Conservation (phyloP, 768 basidiomycete species). For the Sutorius australiensis region DNA sequence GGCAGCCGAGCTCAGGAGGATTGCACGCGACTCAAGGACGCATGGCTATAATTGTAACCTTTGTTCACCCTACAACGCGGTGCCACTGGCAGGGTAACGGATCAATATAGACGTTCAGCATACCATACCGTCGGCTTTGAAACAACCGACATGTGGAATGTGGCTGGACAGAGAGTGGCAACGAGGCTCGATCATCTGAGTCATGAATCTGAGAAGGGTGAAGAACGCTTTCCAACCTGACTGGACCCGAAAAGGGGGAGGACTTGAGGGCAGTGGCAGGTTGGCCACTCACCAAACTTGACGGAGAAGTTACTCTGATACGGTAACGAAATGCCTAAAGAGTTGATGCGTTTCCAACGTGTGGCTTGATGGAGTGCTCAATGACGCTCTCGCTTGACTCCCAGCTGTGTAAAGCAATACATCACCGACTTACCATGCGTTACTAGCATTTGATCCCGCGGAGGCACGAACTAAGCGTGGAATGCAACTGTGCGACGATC, state of each 20-base stretch:
- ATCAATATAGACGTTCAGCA: background rate
- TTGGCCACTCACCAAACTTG: background rate
- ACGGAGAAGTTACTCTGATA: background rate
- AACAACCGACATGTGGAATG: background rate
- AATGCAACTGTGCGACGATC: background rate
- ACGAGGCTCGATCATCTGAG: background rate
- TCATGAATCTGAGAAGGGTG: background rate
- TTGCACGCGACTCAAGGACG: background rate
- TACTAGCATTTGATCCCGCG: background rate
- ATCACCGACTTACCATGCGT: background rate
- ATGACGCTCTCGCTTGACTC: background rate
- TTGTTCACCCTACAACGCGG: conserved; percentile 1
- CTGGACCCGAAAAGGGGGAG: background rate
- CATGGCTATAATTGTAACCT: background rate
- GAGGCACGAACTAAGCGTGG: background rate
- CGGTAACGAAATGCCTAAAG: background rate
- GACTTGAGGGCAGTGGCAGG: background rate
- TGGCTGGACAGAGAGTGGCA: background rate
- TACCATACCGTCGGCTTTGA: background rate
- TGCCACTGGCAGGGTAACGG: background rate
- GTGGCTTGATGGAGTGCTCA: background rate
- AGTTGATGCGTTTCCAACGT: background rate
- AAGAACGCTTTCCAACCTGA: background rate
- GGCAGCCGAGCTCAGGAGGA: background rate
- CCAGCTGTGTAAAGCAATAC: background rate